Percentiles rank a stretch among this genome's conserved stretches.
These are phyloP conservation scores for Trypanosomatidae sp. DNA, from an alignment of 208 protist genomes.

Conservation along the genomic window DNA sequence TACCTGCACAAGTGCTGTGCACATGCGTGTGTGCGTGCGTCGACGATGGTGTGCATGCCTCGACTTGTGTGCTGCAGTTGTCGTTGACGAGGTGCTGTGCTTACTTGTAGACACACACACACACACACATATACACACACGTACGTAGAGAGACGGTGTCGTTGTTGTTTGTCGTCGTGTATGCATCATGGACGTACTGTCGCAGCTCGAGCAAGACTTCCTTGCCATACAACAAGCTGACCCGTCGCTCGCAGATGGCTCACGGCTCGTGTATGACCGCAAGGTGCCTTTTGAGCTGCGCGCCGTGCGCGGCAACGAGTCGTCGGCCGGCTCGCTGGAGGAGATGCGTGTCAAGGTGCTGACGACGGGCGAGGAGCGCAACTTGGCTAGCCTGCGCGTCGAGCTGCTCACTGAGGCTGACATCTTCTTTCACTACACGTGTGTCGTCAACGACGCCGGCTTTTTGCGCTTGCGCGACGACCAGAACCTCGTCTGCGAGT, in stretches of 20 bases:
- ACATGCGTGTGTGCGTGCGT: background rate
- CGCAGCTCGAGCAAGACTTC: slow-evolving; percentile 86
- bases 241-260: slow-evolving; percentile 82
- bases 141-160: background rate
- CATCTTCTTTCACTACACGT: slow-evolving; percentile 91
- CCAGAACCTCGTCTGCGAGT: slow-evolving; percentile 91
- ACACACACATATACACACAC: background rate
- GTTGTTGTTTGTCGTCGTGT: background rate
- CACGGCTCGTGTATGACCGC: slow-evolving; percentile 81
- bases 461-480: slow-evolving; percentile 75
- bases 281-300: slow-evolving; percentile 88
- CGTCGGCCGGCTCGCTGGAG: slow-evolving; percentile 76
- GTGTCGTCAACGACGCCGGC: slow-evolving; percentile 76
- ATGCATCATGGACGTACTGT: slow-evolving; percentile 56
- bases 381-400: slow-evolving; percentile 46
- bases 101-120: background rate
- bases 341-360: slow-evolving; percentile 87
- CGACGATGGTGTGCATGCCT: background rate
- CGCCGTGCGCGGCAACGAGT: slow-evolving; percentile 41
- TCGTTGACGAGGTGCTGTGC: background rate
- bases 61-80: background rate
- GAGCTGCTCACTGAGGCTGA: slow-evolving; percentile 88
- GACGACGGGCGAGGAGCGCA: slow-evolving; percentile 74
- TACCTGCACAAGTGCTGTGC: background rate
- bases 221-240: slow-evolving; percentile 86